Conservation (phyloP, 441 rosid species). For the Lepidium campestre region DNA sequence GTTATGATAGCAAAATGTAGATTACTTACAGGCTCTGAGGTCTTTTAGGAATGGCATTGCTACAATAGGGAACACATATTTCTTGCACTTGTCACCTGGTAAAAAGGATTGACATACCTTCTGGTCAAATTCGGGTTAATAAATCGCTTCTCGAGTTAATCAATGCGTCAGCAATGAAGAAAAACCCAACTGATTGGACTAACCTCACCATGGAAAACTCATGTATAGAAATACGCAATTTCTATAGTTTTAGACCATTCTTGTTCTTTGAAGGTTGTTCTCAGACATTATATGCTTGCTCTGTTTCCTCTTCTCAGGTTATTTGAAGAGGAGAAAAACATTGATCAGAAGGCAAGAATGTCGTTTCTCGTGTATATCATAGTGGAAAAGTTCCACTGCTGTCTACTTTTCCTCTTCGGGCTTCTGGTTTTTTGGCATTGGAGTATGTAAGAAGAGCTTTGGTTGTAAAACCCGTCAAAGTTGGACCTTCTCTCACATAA, state of each 20-base stretch:
- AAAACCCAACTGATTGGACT: constrained; percentile 66
- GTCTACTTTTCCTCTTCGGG: constrained; percentile 48
- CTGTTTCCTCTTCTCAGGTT: constrained; percentile 31
- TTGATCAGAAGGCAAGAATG: constrained; percentile 29
- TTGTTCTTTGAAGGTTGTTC: not conserved
- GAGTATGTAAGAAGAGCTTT: constrained; percentile 46
- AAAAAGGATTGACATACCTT: not conserved
- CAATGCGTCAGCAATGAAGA: constrained; percentile 52
- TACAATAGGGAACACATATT: not conserved
- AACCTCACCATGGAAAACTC: constrained; percentile 50
- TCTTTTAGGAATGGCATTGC: constrained; percentile 1
- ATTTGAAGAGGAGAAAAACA: constrained; percentile 27
- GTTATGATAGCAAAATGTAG: not conserved
- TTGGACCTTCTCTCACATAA: constrained; percentile 47
- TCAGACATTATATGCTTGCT: not conserved
- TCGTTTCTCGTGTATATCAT: constrained; percentile 1
- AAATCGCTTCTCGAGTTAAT: constrained; percentile 73
- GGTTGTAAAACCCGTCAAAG: constrained; percentile 49
- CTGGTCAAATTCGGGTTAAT: constrained; percentile 65
- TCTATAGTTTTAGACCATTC: not conserved
- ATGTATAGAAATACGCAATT: constrained; percentile 31
- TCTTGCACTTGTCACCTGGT: not conserved
- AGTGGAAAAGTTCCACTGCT: constrained; percentile 37
- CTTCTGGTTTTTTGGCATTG: constrained; percentile 44
- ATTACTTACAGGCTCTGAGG: constrained; percentile 1